These are phyloP conservation scores for Populus ilicifolia DNA, from an alignment of 345 rosid species.

Conservation along the genomic window DNA sequence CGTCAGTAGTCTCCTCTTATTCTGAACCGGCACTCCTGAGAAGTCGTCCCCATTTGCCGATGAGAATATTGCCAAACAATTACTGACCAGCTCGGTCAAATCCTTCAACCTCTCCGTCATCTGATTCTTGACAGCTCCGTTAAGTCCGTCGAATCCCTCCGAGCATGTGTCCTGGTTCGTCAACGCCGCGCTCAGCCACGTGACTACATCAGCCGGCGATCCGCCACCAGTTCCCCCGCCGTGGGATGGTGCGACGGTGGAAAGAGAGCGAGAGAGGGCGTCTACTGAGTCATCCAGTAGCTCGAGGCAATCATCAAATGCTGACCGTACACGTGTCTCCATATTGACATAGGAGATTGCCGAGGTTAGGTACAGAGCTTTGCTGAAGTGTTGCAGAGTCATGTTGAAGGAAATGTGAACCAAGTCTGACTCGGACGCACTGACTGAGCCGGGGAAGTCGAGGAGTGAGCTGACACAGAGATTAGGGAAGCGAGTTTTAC, in stretches of 20 bases:
- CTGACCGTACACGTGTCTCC: slow-evolving; percentile 61
- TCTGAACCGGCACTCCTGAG: slow-evolving; percentile 86
- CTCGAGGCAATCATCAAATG: slow-evolving; percentile 86
- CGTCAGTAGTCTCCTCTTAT: slow-evolving; percentile 49
- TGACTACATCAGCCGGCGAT: slow-evolving; percentile 62
- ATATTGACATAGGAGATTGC: slow-evolving; percentile 50
- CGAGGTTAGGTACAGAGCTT: slow-evolving; percentile 63
- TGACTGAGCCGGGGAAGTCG: slow-evolving; percentile 58
- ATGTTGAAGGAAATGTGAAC: slow-evolving; percentile 91
- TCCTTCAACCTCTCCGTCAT: slow-evolving; percentile 54
- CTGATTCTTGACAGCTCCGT: slow-evolving; percentile 60
- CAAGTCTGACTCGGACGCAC: slow-evolving; percentile 60
- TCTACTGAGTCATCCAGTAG: slow-evolving; percentile 79
- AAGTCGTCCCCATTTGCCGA: slow-evolving; percentile 49
- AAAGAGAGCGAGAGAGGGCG: slow-evolving; percentile 67
- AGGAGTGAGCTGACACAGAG: slow-evolving; percentile 68
- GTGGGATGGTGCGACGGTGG: slow-evolving; percentile 35
- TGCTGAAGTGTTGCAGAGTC: slow-evolving; percentile 78
- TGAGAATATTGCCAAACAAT: slow-evolving; percentile 77
- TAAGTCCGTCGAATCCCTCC: slow-evolving; percentile 66
- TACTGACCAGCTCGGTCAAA: slow-evolving; percentile 84
- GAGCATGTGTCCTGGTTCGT: slow-evolving; percentile 93
- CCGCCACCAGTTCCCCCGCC: slow-evolving; percentile 4
- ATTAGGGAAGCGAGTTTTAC: slow-evolving; percentile 54
- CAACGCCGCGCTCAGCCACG: slow-evolving; percentile 93